Base-by-base conservation (phyloP, 1,284 basidiomycete species). In the Ceratobasidium sp. region DNA sequence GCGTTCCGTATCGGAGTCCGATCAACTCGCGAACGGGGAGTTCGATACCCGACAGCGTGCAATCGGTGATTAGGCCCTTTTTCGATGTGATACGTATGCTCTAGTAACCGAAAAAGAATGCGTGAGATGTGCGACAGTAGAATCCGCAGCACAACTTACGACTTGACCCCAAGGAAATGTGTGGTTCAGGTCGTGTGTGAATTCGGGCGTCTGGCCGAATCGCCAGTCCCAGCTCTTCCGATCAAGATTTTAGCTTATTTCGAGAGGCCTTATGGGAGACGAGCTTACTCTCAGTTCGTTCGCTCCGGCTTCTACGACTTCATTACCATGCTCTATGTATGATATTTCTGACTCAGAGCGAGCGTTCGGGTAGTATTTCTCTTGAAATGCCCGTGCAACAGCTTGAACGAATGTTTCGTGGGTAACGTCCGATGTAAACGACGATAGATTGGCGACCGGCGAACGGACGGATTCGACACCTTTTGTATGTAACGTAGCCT, bases 191-290 rank as follows among this genome's bases (percentile, higher is more conserved):
- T 81, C 82, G 76, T 89, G 88, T 50, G 88, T 91, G 79, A 99
- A 98, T 79, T 97, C 93, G 65, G 97, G 97, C 0, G 96, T 97
- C 79, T 97, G 93, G 0, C 96, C 97, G 78, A 89, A 98, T 34
- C 88, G 85, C 96, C 96, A 99, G 28, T 92, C 87, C 97, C 97
- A 98, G 46, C 86, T 89, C 92, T 96, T 78, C 21, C 74, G 58
- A 32, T 39, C 45, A 26, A 39, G 64, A 52, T 72, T 72, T 52
- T 23, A 12, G 64, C 9, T 14, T 46, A 18, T 23, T 59, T 9
- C 10, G 26, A 36, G 36, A 30, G 39, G 39, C 36, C 0, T 3
- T 43, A 9, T 23, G 23, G 18, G 16, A 41, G 64, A 43, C 1
- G n/a, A n/a, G 78, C 87, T 67, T 75, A 91, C 93, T 75, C 82